These are phyloP conservation scores for Clitopilus passeckerianus DNA, from an alignment of 768 basidiomycete species.

Conservation along the genomic window DNA sequence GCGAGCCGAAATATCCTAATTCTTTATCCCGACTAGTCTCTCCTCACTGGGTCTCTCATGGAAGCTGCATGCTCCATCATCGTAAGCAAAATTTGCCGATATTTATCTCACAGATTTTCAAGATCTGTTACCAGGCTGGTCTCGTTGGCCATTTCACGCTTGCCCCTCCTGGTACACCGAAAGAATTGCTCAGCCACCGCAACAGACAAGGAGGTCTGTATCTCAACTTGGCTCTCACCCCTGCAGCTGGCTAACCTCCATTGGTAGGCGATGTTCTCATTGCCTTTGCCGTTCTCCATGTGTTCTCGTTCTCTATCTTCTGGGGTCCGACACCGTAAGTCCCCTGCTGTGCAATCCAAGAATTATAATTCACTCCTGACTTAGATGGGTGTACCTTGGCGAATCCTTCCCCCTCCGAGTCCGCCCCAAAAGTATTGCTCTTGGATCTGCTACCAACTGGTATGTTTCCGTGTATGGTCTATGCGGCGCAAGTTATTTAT, in stretches of 20 bases:
- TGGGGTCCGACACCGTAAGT: constrained; percentile 69
- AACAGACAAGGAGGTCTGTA: constrained; percentile 48
- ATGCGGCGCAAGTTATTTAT: neutral
- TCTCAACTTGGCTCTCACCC: neutral
- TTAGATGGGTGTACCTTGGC: constrained; percentile 64
- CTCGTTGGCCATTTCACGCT: constrained; percentile 68
- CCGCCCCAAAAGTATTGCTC: constrained; percentile 70
- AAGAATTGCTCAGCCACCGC: constrained; percentile 40
- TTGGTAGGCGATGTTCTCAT: constrained; percentile 56
- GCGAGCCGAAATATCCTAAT: neutral
- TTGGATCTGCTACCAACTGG: constrained; percentile 55
- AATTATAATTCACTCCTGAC: neutral
- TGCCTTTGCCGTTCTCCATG: constrained; percentile 74
- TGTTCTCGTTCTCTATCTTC: constrained; percentile 66
- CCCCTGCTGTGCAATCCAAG: neutral
- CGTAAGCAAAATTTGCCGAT: constrained; percentile 24
- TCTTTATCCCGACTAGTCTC: constrained; percentile 32
- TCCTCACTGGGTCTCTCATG: constrained; percentile 58
- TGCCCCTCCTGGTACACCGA: constrained; percentile 46
- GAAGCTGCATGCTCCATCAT: constrained; percentile 62
- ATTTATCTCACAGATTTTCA: neutral
- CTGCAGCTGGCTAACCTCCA: neutral
- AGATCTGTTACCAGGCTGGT: constrained; percentile 41
- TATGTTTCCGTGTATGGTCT: constrained; percentile 4
- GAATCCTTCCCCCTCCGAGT: constrained; percentile 82